A percentile compares a stretch with the other conserved stretches of the same genome.
These are phyloP conservation scores for Dioszegia crocea DNA, from an alignment of 768 basidiomycete genomes.

Conservation along the genomic window DNA sequence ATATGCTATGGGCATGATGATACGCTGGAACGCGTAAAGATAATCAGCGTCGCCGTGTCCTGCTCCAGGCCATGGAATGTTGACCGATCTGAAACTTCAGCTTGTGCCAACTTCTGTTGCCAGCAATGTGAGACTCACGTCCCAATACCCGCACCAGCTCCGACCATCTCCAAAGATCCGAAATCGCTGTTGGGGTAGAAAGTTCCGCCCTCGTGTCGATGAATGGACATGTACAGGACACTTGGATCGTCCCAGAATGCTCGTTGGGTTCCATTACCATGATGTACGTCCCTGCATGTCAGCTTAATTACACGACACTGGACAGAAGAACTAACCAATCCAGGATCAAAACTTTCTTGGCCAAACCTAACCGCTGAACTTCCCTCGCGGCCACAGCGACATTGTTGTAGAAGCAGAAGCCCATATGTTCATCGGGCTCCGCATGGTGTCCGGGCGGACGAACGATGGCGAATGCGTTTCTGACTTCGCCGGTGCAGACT, in stretches of 20 bases:
- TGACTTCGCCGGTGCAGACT: conserved; percentile 72
- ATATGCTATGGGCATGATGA: conserved; percentile 94
- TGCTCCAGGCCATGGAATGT: conserved; percentile 84
- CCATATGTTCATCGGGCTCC: conserved; percentile 97
- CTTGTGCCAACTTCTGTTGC: conserved; percentile 41
- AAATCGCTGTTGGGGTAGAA: conserved; percentile 94
- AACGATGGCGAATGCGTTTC: conserved; percentile 90
- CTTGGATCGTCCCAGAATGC: conserved; percentile 90
- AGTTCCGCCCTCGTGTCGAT: conserved; percentile 83
- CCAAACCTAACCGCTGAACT: conserved; percentile 63
- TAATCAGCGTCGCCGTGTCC: conserved; percentile 96
- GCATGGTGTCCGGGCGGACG: conserved; percentile 98
- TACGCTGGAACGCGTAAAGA: conserved; percentile 88
- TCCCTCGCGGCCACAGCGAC: conserved; percentile 87
- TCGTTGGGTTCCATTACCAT: conserved; percentile 95
- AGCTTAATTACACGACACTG: not conserved
- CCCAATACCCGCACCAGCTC: conserved; percentile 76
- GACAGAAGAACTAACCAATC: conserved; percentile 72
- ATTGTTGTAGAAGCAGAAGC: conserved; percentile 99
- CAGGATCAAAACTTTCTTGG: conserved; percentile 81
- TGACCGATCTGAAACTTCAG: conserved; percentile 61
- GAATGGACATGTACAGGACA: conserved; percentile 88
- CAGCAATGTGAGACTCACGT: conserved; percentile 54
- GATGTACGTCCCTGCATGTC: conserved; percentile 82
- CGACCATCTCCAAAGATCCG: conserved; percentile 79